Percentiles rank a stretch among this genome's conserved stretches.
Evolutionary conservation across 371 early-diverging fungal species (phyloP).

Genomic region (Actinomucor elegans): DNA sequence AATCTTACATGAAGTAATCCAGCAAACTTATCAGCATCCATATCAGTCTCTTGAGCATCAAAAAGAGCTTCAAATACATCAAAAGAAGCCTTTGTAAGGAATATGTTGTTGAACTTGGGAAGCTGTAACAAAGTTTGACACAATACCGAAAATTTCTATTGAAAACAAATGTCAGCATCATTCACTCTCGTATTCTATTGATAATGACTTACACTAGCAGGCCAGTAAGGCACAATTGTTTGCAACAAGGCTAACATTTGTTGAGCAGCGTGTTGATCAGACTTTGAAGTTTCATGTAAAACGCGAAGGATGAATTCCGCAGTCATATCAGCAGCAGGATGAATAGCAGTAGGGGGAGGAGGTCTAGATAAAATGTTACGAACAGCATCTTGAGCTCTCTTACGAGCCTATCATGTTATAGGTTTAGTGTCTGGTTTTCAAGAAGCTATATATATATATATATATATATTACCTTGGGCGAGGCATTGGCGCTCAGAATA

Average conservation of each 20-base stretch:
- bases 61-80: constrained; percentile 76
- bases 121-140: constrained; percentile 78
- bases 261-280: constrained; percentile 69
- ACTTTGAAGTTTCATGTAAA: constrained; percentile 68
- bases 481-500: constrained; percentile 73
- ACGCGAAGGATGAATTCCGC: constrained; percentile 73
- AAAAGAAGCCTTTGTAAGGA: constrained; percentile 81
- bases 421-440: too few relatives aligned
- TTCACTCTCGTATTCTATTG: too few relatives aligned
- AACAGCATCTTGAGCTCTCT: constrained; percentile 85
- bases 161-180: too few relatives aligned
- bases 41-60: constrained; percentile 50
- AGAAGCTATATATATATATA: not conserved
- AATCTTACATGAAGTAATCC: constrained; percentile 38
- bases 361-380: constrained; percentile 65
- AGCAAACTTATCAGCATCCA: constrained; percentile 62
- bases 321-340: constrained; percentile 77
- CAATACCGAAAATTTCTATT: constrained; percentile 59
- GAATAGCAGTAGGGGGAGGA: constrained; percentile 74
- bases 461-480: constrained; percentile 75
- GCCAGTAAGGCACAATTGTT: constrained; percentile 74
- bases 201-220: constrained; percentile 58
- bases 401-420: constrained; percentile 49
- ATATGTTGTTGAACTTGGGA: constrained; percentile 82
- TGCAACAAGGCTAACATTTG: constrained; percentile 80